phyloP scores from a whole-genome alignment of 768 basidiomycete genomes.

The Sarcodon aspratus region DNA sequence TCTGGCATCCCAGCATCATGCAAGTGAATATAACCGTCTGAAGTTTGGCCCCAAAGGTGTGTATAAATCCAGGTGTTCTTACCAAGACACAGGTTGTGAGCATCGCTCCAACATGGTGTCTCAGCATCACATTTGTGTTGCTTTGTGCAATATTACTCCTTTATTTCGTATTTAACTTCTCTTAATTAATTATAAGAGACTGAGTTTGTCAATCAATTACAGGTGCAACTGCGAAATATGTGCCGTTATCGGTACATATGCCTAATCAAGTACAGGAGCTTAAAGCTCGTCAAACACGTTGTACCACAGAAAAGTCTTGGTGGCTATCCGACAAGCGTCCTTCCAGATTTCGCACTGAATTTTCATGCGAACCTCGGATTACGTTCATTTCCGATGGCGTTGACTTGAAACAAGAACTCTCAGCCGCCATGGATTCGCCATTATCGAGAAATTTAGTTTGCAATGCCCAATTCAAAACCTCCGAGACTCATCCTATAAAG shows the following conservation, averaged over 20 bases:
- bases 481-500: conserved; percentile 79
- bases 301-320: conserved; percentile 30
- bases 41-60: conserved; percentile 44
- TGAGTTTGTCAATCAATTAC: neutral
- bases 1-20: conserved; percentile 67
- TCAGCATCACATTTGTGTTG: no score
- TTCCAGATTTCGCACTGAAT: neutral
- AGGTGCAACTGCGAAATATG: conserved; percentile 50
- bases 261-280: conserved; percentile 48
- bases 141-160: no score
- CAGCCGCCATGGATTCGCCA: conserved; percentile 41
- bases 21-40: conserved; percentile 55
- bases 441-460: conserved; percentile 8
- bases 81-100: no score
- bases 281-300: conserved; percentile 35
- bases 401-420: conserved; percentile 36
- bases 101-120: no score
- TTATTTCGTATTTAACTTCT: no score
- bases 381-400: neutral
- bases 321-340: conserved; percentile 26
- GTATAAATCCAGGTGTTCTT: no score
- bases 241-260: conserved; percentile 50
- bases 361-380: neutral
- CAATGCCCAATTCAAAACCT: conserved; percentile 44
- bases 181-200: neutral